Evolutionary conservation across 306 rosid genomes (phyloP), one percentile per base, ranked within the genome.

Genomic region (Gleditsia sinensis): DNA sequence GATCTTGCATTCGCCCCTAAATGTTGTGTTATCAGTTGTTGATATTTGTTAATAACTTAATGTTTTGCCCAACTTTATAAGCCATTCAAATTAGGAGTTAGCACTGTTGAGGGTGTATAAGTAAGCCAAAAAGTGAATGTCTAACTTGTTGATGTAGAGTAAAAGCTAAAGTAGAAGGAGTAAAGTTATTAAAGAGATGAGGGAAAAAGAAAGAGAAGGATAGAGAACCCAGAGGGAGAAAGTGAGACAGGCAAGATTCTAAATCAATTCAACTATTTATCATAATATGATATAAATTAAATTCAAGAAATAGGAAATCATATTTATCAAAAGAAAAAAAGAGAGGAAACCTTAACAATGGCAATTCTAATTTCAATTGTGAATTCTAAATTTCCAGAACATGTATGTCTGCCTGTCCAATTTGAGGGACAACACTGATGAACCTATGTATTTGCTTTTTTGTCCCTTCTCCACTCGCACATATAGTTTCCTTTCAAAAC

Each of bases 11-110:
- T 34, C 27, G 40, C 27, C 45, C 50, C 51, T 37, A 16, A 30
- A 37, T 46, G 1, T 64, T 81, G 32, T 71, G 54, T 17, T 28
- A 59, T 51, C 32, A 67, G 45, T 2, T 7, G 36, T 74, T 73
- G 21, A 61, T 43, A 60, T n/a, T n/a, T n/a, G n/a, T n/a, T n/a
- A n/a, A n/a, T n/a, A n/a, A n/a, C n/a, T n/a, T n/a, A n/a, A 48
- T 21, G 50, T n/a, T 37, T 68, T 39, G n/a, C 57, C 63, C 27
- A 27, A 11, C 75, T 57, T 59, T 14, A 7, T 46, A 34, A 13
- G 60, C 32, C 43, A 57, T 32, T 33, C 25, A 67, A 25, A 14
- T 65, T 1, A 3, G 17, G 43, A 65, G 34, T 25, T 42, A 19
- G 32, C 60, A 12, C 67, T 64, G 64, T 12, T 40, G 55, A n/a